phyloP scores from a whole-genome alignment of 2,329 filamentous ascomycete genomes.

The Scytalidium lignicola region DNA sequence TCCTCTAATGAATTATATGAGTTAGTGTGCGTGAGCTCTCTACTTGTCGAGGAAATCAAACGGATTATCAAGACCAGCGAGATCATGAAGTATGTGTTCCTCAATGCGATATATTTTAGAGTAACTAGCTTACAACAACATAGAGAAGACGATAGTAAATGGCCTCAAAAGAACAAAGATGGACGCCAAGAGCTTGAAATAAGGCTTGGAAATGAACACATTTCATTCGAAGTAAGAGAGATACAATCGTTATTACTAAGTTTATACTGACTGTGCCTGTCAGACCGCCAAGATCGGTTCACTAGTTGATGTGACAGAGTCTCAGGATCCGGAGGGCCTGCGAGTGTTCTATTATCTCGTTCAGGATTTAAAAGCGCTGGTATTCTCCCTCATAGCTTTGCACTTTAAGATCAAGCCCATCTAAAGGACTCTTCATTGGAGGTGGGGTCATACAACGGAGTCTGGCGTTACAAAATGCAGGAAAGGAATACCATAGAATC shows the following conservation, averaged over 20 bases:
- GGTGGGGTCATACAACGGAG: constrained; percentile 11
- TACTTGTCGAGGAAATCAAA: constrained; percentile 90
- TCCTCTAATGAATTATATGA: constrained; percentile 9
- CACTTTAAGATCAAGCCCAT: constrained; percentile 96
- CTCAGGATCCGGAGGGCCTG: constrained; percentile 89
- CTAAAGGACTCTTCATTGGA: constrained; percentile 29
- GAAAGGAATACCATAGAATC: constrained; percentile 25
- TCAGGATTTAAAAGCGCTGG: constrained; percentile 91
- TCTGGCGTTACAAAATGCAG: constrained; percentile 20
- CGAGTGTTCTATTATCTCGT: constrained; percentile 98
- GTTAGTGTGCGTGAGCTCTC: constrained; percentile 89
- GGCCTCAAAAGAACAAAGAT: constrained; percentile 99
- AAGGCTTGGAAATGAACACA: constrained; percentile 87
- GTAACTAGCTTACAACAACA: constrained; percentile 19
- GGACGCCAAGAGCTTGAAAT: constrained; percentile 96
- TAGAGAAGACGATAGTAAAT: constrained; percentile 96
- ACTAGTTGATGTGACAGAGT: constrained; percentile 92
- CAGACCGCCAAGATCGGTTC: constrained; percentile 98
- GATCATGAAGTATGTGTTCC: constrained; percentile 79
- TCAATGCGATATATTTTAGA: neutral
- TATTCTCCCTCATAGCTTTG: constrained; percentile 92
- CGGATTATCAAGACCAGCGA: constrained; percentile 96
- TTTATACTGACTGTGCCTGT: constrained; percentile 2
- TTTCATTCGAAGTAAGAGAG: constrained; percentile 79
- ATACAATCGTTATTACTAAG: neutral